Conservation (phyloP, 768 basidiomycete species). For the Termitomyces sp. region DNA sequence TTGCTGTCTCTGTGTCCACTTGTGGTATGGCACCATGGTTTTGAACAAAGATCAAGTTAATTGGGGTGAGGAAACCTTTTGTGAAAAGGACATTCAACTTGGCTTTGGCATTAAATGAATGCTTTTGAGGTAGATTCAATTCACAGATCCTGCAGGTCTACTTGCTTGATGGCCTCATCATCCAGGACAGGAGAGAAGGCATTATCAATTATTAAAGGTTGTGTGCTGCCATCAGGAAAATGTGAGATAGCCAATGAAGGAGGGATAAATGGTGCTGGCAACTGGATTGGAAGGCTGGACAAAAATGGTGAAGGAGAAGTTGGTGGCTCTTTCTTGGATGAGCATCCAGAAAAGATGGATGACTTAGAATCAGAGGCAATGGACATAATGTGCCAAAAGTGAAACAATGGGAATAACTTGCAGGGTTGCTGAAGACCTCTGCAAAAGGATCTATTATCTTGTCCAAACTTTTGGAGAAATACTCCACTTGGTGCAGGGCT, state of each 20-base stretch:
- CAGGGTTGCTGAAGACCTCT: not conserved
- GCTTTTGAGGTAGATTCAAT: conserved; percentile 21
- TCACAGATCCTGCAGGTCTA: conserved; percentile 2
- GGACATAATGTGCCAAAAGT: not conserved
- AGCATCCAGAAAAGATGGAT: not conserved
- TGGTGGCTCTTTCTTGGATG: not conserved
- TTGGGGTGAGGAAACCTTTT: conserved; percentile 51
- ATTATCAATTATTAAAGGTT: not conserved
- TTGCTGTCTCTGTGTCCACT: too few species aligned
- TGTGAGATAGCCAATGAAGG: conserved; percentile 4
- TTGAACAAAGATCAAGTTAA: conserved; percentile 50
- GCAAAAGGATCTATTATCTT: not conserved
- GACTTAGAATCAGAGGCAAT: not conserved
- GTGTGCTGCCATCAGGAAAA: not conserved
- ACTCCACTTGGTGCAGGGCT: not conserved
- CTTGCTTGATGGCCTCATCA: conserved; percentile 2
- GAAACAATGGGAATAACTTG: not conserved
- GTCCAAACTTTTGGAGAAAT: not conserved
- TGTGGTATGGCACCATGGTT: too few species aligned
- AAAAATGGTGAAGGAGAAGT: not conserved
- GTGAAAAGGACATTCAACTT: conserved; percentile 36
- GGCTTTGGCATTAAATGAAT: conserved; percentile 58
- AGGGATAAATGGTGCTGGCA: conserved; percentile 4
- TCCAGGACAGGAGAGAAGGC: not conserved
- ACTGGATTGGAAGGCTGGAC: not conserved